Evolutionary conservation across 2,329 filamentous ascomycete species (phyloP).

Genomic region (Fusarium floridanum): DNA sequence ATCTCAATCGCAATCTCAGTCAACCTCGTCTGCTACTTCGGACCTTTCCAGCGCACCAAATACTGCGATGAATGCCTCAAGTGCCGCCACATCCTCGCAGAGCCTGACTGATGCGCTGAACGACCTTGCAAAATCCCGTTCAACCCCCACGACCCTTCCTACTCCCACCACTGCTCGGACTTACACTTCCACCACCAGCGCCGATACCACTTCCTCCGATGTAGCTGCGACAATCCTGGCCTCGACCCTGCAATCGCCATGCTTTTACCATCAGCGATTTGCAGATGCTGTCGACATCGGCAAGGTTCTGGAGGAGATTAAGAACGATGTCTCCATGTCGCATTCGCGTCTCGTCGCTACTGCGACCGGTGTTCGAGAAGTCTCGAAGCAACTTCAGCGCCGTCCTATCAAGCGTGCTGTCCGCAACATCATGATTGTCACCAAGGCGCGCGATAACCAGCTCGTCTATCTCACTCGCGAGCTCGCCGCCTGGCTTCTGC

Average conservation of each 20-base stretch:
- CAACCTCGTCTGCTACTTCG: slow-evolving; percentile 16
- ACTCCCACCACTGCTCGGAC: slow-evolving; percentile 42
- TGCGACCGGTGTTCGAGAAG: slow-evolving; percentile 92
- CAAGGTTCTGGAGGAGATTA: slow-evolving; percentile 94
- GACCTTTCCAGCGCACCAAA: slow-evolving; percentile 13
- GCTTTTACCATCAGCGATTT: slow-evolving; percentile 97
- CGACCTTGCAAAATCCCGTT: slow-evolving; percentile 62
- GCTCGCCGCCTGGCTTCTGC: slow-evolving; percentile 87
- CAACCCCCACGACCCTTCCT: slow-evolving; percentile 44
- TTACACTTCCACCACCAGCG: slow-evolving; percentile 28
- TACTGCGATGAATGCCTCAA: slow-evolving; percentile 44
- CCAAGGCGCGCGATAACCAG: slow-evolving; percentile 95
- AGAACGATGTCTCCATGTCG: slow-evolving; percentile 88
- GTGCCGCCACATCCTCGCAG: slow-evolving; percentile 64
- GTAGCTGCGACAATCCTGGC: slow-evolving; percentile 31
- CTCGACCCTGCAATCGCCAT: slow-evolving; percentile 83
- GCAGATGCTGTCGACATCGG: slow-evolving; percentile 96
- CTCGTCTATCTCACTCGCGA: slow-evolving; percentile 91
- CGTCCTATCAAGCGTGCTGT: slow-evolving; percentile 93
- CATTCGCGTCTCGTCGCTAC: slow-evolving; percentile 96
- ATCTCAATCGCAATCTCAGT: slow-evolving; percentile 49
- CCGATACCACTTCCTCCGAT: slow-evolving; percentile 28
- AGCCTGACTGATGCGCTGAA: slow-evolving; percentile 73
- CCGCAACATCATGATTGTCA: slow-evolving; percentile 97
- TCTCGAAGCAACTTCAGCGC: slow-evolving; percentile 93